Percentiles rank a stretch among this genome's conserved stretches.
Evolutionary conservation across 1,284 basidiomycete genomes (phyloP).

Genomic region (Peniophora sp.): DNA sequence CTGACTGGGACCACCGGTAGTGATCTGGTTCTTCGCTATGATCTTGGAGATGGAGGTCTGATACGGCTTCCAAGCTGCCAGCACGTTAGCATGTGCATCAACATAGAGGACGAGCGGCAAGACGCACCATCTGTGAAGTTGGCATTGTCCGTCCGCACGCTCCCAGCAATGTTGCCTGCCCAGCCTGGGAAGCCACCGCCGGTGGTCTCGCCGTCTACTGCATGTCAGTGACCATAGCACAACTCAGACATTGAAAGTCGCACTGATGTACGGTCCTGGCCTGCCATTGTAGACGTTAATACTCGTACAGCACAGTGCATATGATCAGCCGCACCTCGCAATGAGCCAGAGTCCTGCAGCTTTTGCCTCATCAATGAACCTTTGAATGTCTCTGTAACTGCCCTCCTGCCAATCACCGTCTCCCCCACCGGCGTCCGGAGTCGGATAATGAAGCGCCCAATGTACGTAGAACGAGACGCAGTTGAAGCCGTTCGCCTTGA

Average conservation of each 20-base stretch:
- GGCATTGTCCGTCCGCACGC: conserved; percentile 39
- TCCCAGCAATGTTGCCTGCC: conserved; percentile 39
- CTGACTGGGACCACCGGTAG: conserved; percentile 40
- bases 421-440: conserved; percentile 35
- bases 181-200: conserved; percentile 54
- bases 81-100: neutral
- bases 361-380: conserved; percentile 42
- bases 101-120: no score
- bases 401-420: conserved; percentile 38
- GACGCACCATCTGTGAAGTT: conserved; percentile 32
- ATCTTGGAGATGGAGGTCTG: conserved; percentile 40
- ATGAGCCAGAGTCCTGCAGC: conserved; percentile 48
- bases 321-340: conserved; percentile 34
- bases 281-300: no score
- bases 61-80: conserved; percentile 44
- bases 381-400: conserved; percentile 45
- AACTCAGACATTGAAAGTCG: conserved; percentile 6
- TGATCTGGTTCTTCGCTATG: conserved; percentile 44
- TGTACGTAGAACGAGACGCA: conserved; percentile 45
- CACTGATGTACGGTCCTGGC: conserved; percentile 46
- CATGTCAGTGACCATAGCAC: neutral
- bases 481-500: conserved; percentile 53
- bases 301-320: no score
- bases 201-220: conserved; percentile 40
- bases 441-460: conserved; percentile 40